Conservation (phyloP, 2,329 filamentous ascomycete genomes). For the Aspergillus costaricaensis region DNA sequence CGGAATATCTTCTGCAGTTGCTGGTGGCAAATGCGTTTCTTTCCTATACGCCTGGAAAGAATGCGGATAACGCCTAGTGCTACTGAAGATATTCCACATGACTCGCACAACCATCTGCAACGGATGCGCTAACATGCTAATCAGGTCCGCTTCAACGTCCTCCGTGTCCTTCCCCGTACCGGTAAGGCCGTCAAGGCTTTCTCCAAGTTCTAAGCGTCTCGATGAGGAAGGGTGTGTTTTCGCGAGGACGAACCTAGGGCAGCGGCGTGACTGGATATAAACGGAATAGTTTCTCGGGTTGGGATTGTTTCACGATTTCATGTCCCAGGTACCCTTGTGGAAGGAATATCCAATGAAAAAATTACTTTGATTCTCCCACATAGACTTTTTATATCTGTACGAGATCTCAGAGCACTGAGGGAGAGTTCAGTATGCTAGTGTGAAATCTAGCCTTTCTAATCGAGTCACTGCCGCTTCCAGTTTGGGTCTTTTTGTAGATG, state of each 20-base stretch:
- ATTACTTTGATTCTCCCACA: conserved; percentile 38
- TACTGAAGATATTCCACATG: not conserved
- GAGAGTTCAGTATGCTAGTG: not conserved
- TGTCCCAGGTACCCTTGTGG: conserved; percentile 45
- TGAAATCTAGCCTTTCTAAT: not conserved
- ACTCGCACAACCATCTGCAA: not conserved
- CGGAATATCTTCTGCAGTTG: not conserved
- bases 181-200: conserved; percentile 98
- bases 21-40: not conserved
- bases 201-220: conserved; percentile 84
- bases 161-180: conserved; percentile 95
- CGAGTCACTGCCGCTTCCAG: not conserved
- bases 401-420: conserved; percentile 12
- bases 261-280: conserved; percentile 43
- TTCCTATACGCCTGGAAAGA: not conserved
- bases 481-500: not conserved
- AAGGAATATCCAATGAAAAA: conserved; percentile 45
- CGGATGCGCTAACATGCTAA: conserved; percentile 22
- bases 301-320: conserved; percentile 45
- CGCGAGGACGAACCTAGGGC: conserved; percentile 36
- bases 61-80: not conserved
- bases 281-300: conserved; percentile 37
- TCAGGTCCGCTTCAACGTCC: conserved; percentile 98
- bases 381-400: conserved; percentile 24
- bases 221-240: conserved; percentile 34